A percentile compares a stretch with the other conserved stretches of the same genome.
Conservation (phyloP, 768 basidiomycete genomes). For the Tephrocybe sp. region DNA sequence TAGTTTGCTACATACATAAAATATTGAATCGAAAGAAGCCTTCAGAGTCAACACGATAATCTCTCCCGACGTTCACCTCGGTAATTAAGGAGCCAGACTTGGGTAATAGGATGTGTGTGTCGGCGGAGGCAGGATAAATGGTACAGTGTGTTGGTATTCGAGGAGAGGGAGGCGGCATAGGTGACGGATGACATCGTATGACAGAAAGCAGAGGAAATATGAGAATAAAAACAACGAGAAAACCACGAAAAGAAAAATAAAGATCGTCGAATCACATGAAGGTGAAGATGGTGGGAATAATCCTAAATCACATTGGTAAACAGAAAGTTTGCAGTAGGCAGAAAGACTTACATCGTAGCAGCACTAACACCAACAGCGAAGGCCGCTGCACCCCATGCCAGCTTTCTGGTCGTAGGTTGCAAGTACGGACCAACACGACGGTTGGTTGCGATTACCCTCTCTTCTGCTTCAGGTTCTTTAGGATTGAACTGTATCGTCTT, state of each 20-base stretch:
- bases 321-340: neutral
- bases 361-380: constrained; percentile 84
- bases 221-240: neutral
- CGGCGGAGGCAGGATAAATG: constrained; percentile 7
- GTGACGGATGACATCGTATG: neutral
- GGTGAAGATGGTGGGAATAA: constrained; percentile 57
- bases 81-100: constrained; percentile 2
- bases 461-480: constrained; percentile 63
- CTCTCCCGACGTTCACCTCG: constrained; percentile 4
- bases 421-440: constrained; percentile 55
- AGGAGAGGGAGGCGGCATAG: constrained; percentile 12
- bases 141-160: constrained; percentile 16
- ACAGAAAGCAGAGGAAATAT: constrained; percentile 1
- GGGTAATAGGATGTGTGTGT: constrained; percentile 9
- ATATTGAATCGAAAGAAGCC: constrained; percentile 5
- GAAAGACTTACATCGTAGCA: constrained; percentile 55
- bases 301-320: constrained; percentile 17
- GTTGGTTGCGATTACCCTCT: constrained; percentile 56
- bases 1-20: constrained; percentile 17
- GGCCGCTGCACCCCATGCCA: constrained; percentile 81
- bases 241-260: neutral
- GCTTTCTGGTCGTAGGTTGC: constrained; percentile 67
- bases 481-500: constrained; percentile 51
- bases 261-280: neutral
- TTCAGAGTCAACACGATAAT: neutral